A percentile compares a stretch with the other conserved stretches of the same genome.
Evolutionary conservation across 1,139 yeast species (phyloP).

Genomic region (Kodamaea derodonti): DNA sequence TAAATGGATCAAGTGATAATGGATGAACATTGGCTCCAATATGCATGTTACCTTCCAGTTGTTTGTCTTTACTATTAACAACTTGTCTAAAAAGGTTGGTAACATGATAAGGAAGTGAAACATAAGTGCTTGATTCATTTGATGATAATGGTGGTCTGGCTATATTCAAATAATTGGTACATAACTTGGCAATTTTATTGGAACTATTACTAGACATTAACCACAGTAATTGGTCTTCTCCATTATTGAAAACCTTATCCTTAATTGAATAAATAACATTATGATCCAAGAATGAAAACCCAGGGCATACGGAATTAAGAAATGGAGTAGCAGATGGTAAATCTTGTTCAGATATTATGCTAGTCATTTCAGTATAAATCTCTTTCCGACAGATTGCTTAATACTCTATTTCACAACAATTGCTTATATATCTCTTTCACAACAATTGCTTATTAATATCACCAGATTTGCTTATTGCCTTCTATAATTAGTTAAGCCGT

Average conservation of each 20-base stretch:
- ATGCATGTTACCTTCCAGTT: slow-evolving; percentile 46
- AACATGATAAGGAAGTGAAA: slow-evolving; percentile 41
- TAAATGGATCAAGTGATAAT: slow-evolving; percentile 49
- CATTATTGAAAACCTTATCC: slow-evolving; percentile 9
- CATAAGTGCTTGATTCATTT: slow-evolving; percentile 41
- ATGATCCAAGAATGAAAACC: slow-evolving; percentile 29
- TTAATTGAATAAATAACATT: slow-evolving; percentile 31
- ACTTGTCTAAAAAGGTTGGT: slow-evolving; percentile 28
- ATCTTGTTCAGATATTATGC: slow-evolving; percentile 6
- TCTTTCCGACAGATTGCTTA: no score
- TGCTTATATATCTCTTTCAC: no score
- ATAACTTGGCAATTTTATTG: slow-evolving; percentile 21
- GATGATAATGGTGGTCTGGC: slow-evolving; percentile 35
- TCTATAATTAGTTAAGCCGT: no score
- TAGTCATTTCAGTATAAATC: no score
- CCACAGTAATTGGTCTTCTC: slow-evolving; percentile 23
- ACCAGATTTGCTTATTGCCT: no score
- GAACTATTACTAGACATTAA: slow-evolving; percentile 26
- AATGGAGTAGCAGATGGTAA: slow-evolving; percentile 28
- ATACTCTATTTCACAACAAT: no score
- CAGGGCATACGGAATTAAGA: slow-evolving; percentile 39
- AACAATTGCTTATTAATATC: no score
- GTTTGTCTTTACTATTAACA: slow-evolving; percentile 26
- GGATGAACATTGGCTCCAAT: slow-evolving; percentile 57
- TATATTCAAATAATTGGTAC: slow-evolving; percentile 31